Percentiles rank a stretch among this genome's conserved stretches.
Evolutionary conservation across 2,329 filamentous ascomycete species (phyloP).

Genomic region (Mollisia scopiformis): DNA sequence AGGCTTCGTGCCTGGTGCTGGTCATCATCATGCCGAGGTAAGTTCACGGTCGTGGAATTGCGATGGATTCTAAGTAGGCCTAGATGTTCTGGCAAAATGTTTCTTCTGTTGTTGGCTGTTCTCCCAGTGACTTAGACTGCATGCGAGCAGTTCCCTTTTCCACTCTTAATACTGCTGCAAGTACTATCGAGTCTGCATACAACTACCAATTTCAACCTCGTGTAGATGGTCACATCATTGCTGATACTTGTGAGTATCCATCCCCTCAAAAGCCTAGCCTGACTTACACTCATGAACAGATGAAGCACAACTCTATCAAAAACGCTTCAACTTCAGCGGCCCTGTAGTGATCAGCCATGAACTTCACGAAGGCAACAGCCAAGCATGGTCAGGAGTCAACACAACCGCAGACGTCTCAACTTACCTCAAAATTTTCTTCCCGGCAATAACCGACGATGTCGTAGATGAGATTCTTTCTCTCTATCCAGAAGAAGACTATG

Average conservation of each 20-base stretch:
- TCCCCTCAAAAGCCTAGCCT: not conserved
- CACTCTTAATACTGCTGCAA: constrained; percentile 35
- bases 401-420: constrained; percentile 38
- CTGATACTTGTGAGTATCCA: constrained; percentile 34
- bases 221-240: constrained; percentile 40
- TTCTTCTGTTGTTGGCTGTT: constrained; percentile 36
- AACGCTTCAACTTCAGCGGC: constrained; percentile 40
- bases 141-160: constrained; percentile 37
- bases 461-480: constrained; percentile 35
- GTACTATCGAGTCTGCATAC: constrained; percentile 30
- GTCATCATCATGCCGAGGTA: constrained; percentile 39
- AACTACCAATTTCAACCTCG: constrained; percentile 41
- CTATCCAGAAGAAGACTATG: constrained; percentile 39
- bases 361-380: constrained; percentile 39
- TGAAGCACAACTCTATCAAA: constrained; percentile 41
- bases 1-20: constrained; percentile 40
- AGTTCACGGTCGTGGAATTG: not conserved
- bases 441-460: constrained; percentile 38
- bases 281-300: constrained; percentile 19
- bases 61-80: not conserved
- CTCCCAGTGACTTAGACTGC: constrained; percentile 34
- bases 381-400: constrained; percentile 36
- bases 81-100: constrained; percentile 37
- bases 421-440: constrained; percentile 38
- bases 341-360: constrained; percentile 41